Evolutionary conservation across 2,329 filamentous ascomycete species (phyloP).

Genomic region (Penicillium sp.): DNA sequence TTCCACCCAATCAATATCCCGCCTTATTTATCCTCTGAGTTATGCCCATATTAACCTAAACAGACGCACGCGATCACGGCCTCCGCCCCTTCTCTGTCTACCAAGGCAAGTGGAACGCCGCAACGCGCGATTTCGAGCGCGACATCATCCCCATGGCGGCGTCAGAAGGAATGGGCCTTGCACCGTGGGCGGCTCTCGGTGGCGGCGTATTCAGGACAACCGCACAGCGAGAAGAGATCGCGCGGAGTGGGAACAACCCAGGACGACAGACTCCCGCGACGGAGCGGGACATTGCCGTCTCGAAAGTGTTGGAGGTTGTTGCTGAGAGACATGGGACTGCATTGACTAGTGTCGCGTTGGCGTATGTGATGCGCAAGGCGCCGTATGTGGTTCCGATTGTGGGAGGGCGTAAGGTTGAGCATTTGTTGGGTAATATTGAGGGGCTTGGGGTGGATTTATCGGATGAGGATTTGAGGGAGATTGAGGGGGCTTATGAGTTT

Average conservation of each 20-base stretch:
- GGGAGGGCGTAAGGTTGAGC: slow-evolving; percentile 53
- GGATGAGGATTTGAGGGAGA: slow-evolving; percentile 53
- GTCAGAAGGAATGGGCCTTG: slow-evolving; percentile 61
- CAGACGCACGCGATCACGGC: slow-evolving; percentile 65
- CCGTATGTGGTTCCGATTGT: slow-evolving; percentile 56
- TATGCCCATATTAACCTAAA: no score
- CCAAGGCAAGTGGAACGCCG: slow-evolving; percentile 62
- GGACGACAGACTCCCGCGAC: slow-evolving; percentile 20
- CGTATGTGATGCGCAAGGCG: slow-evolving; percentile 54
- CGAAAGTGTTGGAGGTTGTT: slow-evolving; percentile 20
- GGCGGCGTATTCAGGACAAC: slow-evolving; percentile 51
- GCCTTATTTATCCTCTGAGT: no score
- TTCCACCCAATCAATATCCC: no score
- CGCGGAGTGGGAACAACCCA: slow-evolving; percentile 30
- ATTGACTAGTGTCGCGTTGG: slow-evolving; percentile 41
- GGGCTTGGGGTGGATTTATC: slow-evolving; percentile 53
- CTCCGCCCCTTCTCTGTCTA: slow-evolving; percentile 68
- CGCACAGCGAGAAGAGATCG: slow-evolving; percentile 29
- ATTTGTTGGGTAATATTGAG: slow-evolving; percentile 56
- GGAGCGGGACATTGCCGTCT: slow-evolving; percentile 17
- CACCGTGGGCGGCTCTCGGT: slow-evolving; percentile 55
- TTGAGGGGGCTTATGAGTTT: slow-evolving; percentile 55
- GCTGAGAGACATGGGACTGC: slow-evolving; percentile 14
- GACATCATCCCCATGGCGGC: slow-evolving; percentile 67
- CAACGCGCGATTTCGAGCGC: slow-evolving; percentile 64